These are phyloP conservation scores for Backusella psychrophila DNA, from an alignment of 192 early-diverging fungal genomes.

Conservation along the genomic window DNA sequence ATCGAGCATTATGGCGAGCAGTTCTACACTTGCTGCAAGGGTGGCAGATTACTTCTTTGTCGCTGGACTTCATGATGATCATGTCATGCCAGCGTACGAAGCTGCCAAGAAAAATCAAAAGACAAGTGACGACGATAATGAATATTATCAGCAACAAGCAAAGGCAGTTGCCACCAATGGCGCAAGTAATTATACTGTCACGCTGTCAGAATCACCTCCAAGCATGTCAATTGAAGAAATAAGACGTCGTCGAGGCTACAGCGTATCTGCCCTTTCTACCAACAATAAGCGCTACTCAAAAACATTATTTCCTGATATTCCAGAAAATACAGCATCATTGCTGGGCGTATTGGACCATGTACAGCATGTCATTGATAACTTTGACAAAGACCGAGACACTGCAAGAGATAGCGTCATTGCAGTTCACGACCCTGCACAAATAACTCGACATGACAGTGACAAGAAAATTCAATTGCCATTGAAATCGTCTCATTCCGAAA, in stretches of 20 bases:
- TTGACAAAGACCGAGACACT: constrained; percentile 36
- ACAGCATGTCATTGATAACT: constrained; percentile 29
- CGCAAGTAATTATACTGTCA: not conserved
- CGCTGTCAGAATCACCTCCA: not conserved
- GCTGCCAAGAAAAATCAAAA: not conserved
- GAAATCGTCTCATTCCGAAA: not conserved
- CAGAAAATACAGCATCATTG: not conserved
- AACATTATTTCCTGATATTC: constrained; percentile 5
- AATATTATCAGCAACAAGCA: constrained; percentile 15
- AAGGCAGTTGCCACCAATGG: constrained; percentile 9
- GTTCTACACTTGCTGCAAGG: not conserved
- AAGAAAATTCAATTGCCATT: not conserved
- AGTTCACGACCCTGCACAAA: not conserved
- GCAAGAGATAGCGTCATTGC: constrained; percentile 36
- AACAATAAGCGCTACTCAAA: not conserved
- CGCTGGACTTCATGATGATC: constrained; percentile 24
- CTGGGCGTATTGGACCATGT: constrained; percentile 32
- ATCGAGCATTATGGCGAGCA: not conserved
- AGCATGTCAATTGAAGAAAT: not conserved
- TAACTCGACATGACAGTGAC: constrained; percentile 2
- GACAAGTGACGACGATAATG: not conserved
- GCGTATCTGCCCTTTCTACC: not conserved
- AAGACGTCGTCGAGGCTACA: constrained; percentile 4
- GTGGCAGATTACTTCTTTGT: constrained; percentile 39
- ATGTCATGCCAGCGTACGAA: constrained; percentile 24